A percentile compares a stretch with the other conserved stretches of the same genome.
Evolutionary conservation across 2,329 filamentous ascomycete genomes (phyloP).

Genomic region (Remersonia thermophila): DNA sequence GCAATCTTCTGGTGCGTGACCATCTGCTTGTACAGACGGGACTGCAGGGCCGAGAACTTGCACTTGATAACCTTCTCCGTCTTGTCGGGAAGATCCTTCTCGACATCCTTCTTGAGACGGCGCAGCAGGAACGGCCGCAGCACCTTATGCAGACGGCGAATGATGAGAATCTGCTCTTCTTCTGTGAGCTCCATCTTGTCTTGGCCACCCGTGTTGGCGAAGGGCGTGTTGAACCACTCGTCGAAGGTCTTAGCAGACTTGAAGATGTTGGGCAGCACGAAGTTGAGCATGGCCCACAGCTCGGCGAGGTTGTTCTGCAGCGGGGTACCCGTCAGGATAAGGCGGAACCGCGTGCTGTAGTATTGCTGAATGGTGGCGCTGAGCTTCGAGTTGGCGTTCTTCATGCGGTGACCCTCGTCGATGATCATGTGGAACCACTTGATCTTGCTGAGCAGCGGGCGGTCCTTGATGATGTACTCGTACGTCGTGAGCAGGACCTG

Average conservation of each 20-base stretch:
- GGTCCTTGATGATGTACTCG: constrained; percentile 99
- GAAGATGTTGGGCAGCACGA: constrained; percentile 96
- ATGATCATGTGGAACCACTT: constrained; percentile 99
- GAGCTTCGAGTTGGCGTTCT: constrained; percentile 92
- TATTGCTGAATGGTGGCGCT: constrained; percentile 90
- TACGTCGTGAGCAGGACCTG: constrained; percentile 96
- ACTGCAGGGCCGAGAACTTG: constrained; percentile 89
- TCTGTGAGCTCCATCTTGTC: constrained; percentile 98
- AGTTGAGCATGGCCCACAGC: constrained; percentile 96
- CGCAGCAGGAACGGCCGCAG: constrained; percentile 91
- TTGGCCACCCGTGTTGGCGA: constrained; percentile 93
- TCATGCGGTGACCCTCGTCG: constrained; percentile 98
- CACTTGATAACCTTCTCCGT: constrained; percentile 99
- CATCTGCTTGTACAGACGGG: constrained; percentile 94
- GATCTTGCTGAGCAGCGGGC: constrained; percentile 89
- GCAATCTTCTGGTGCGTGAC: constrained; percentile 89
- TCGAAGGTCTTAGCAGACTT: constrained; percentile 98
- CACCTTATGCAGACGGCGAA: constrained; percentile 96
- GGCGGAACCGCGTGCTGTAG: constrained; percentile 85
- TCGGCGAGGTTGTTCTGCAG: constrained; percentile 95
- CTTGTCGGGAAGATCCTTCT: constrained; percentile 97
- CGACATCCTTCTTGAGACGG: constrained; percentile 98
- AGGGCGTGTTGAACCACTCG: constrained; percentile 99
- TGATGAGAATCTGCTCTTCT: constrained; percentile 98
- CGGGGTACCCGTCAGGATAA: constrained; percentile 94